These are phyloP conservation scores for Colletotrichum karsti DNA, from an alignment of 2,329 filamentous ascomycete genomes.

Conservation along the genomic window DNA sequence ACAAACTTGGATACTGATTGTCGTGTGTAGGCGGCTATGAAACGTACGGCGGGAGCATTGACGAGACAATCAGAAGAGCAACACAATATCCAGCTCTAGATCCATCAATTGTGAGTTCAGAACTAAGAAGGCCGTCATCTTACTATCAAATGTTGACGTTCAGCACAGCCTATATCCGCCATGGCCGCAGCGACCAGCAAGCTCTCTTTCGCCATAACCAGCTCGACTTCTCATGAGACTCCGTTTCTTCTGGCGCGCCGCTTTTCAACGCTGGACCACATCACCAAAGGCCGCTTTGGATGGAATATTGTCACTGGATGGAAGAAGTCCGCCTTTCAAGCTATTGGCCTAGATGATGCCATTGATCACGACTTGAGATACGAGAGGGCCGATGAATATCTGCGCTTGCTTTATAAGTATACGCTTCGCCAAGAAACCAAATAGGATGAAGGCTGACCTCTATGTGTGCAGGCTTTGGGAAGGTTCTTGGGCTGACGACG, in stretches of 20 bases:
- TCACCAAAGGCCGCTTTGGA: constrained; percentile 67
- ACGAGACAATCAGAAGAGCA: too few species aligned
- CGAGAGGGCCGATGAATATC: constrained; percentile 67
- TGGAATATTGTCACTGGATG: constrained; percentile 73
- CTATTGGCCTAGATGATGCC: too few species aligned
- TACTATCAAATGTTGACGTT: too few species aligned
- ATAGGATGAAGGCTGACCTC: too few species aligned
- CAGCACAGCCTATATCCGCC: constrained; percentile 44
- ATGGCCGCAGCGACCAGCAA: constrained; percentile 75
- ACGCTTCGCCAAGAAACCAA: constrained; percentile 62
- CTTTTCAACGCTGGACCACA: constrained; percentile 69
- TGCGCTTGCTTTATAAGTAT: constrained; percentile 67
- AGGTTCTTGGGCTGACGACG: constrained; percentile 6
- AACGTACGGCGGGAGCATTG: too few species aligned
- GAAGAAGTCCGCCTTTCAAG: constrained; percentile 69
- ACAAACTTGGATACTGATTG: too few species aligned
- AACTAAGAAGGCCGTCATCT: too few species aligned
- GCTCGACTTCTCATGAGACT: constrained; percentile 68
- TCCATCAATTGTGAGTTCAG: too few species aligned
- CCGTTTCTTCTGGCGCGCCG: constrained; percentile 69
- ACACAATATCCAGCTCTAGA: too few species aligned
- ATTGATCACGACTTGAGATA: constrained; percentile 69
- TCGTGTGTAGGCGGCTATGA: too few species aligned
- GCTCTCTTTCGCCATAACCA: constrained; percentile 68
- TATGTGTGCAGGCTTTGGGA: not conserved